Evolutionary conservation across 257 asterid genomes (phyloP), one percentile per base, ranked within the genome.

Genomic region (Capsicum rhomboideum): DNA sequence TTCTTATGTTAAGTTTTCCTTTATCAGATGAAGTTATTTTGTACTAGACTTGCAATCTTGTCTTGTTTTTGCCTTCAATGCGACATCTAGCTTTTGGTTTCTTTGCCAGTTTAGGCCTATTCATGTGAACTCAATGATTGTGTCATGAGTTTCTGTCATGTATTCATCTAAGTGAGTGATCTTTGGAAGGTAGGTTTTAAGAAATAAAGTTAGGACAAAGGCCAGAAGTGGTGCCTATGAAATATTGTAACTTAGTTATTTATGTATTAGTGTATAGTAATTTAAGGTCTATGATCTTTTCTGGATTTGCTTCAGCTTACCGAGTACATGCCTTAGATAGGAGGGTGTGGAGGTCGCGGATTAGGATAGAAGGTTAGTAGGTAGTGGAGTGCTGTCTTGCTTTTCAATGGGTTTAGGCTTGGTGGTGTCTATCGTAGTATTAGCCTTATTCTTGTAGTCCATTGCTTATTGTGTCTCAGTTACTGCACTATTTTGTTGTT

Each of bases 201-300:
- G 18, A n/a, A 77, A 34, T 50, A 29, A 49, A 9, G 46, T 50
- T 52, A 26, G 63, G 63, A 28, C 23, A 28, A 13, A 18, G 46
- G 82, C 40, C 21, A 77, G 61, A 49, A 49, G 80, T 77, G 63
- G 82, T 5, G 82, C 46, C 46, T 26, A 8, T 28, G 82, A 34
- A 50, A 28, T 26, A 77, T 16, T 77, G 44, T 28, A 17, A 66
- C 46, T 18, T 44, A 40, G 49, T 84, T 64, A 66, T 68, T 82
- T 56, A 37, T 69, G 61, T 67, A 26, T 50, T 50, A 77, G 8
- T 72, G 16, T 20, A 40, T 40, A 34, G 80, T 72, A 79, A 34
- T 64, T 80, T 31, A 59, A 14, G 63, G 72, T 23, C 83, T 85
- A 82, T 71, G 31, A 29, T 80, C 85, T 85, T 79, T 77, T 54